Conservation (phyloP, 371 early-diverging fungal genomes). For the Nematocida ironsii region DNA sequence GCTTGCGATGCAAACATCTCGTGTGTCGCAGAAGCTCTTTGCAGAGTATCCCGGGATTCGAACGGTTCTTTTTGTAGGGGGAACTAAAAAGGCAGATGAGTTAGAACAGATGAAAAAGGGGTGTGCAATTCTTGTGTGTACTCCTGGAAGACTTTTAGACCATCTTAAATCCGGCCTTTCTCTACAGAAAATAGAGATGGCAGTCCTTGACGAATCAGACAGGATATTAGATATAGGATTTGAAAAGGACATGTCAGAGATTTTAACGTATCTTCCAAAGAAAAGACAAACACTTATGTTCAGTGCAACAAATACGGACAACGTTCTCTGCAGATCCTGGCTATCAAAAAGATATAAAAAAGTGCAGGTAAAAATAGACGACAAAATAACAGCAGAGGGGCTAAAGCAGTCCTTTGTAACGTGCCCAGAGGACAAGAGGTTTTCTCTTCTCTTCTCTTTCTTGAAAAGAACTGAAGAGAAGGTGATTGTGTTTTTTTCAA, state of each 20-base stretch:
- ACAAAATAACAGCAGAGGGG: conserved; percentile 89
- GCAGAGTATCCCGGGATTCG: conserved; percentile 77
- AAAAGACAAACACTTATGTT: conserved; percentile 83
- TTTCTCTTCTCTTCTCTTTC: conserved; percentile 79
- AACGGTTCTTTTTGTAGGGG: conserved; percentile 84
- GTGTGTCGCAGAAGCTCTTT: conserved; percentile 76
- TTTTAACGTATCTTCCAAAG: conserved; percentile 77
- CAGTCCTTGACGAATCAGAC: conserved; percentile 97
- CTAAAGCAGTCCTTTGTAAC: conserved; percentile 93
- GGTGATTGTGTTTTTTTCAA: conserved; percentile 68
- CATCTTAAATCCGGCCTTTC: conserved; percentile 73
- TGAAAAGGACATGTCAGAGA: conserved; percentile 80
- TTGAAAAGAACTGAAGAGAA: conserved; percentile 50
- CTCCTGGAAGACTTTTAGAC: conserved; percentile 93
- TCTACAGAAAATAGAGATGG: conserved; percentile 77
- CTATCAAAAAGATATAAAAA: conserved; percentile 92
- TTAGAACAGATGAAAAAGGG: conserved; percentile 78
- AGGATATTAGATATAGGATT: conserved; percentile 93
- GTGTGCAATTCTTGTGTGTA: conserved; percentile 90
- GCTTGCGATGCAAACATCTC: conserved; percentile 57
- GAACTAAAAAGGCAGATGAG: conserved; percentile 83
- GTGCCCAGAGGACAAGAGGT: conserved; percentile 87
- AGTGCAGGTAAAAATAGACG: conserved; percentile 94
- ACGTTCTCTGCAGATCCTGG: conserved; percentile 89
- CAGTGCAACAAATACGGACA: conserved; percentile 86